Conservation (phyloP, 208 protist species). For the Trypanosoma platydactyli region DNA sequence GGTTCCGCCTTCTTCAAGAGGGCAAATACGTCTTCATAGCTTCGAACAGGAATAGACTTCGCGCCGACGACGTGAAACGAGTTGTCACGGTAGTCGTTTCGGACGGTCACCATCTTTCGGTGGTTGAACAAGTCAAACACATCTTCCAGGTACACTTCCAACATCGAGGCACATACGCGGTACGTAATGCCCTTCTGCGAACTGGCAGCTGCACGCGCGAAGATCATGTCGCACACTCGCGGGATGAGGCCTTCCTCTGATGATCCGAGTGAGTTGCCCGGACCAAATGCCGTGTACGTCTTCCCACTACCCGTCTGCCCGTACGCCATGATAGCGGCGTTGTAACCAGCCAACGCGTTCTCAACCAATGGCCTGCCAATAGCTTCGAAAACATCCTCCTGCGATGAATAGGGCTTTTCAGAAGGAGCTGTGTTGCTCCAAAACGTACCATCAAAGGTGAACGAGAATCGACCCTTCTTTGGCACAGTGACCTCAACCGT, state of each 20-base stretch:
- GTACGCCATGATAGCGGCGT: conserved; percentile 88
- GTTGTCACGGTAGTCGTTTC: conserved; percentile 84
- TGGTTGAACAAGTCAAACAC: conserved; percentile 94
- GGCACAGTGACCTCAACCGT: conserved; percentile 69
- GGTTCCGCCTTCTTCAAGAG: conserved; percentile 82
- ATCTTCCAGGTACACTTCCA: conserved; percentile 97
- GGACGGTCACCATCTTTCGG: conserved; percentile 75
- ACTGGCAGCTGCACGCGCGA: conserved; percentile 49
- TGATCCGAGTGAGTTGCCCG: conserved; percentile 52
- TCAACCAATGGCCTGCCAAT: conserved; percentile 87
- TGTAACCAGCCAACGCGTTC: conserved; percentile 86
- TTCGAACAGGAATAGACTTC: conserved; percentile 71
- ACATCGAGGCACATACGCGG: conserved; percentile 76
- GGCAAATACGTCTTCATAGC: conserved; percentile 80
- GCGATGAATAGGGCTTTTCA: conserved; percentile 49
- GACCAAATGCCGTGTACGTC: conserved; percentile 82
- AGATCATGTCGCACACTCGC: conserved; percentile 86
- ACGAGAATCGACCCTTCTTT: conserved; percentile 74
- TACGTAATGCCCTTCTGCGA: conserved; percentile 67
- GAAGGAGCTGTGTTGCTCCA: conserved; percentile 72
- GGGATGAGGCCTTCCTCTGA: conserved; percentile 74
- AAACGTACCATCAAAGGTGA: conserved; percentile 94
- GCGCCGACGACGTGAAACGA: conserved; percentile 87
- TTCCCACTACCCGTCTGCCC: conserved; percentile 90
- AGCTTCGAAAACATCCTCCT: conserved; percentile 89